Percentiles rank a stretch among this genome's conserved stretches.
Conservation (phyloP, 441 rosid species). For the Pelargonium fulgidum region DNA sequence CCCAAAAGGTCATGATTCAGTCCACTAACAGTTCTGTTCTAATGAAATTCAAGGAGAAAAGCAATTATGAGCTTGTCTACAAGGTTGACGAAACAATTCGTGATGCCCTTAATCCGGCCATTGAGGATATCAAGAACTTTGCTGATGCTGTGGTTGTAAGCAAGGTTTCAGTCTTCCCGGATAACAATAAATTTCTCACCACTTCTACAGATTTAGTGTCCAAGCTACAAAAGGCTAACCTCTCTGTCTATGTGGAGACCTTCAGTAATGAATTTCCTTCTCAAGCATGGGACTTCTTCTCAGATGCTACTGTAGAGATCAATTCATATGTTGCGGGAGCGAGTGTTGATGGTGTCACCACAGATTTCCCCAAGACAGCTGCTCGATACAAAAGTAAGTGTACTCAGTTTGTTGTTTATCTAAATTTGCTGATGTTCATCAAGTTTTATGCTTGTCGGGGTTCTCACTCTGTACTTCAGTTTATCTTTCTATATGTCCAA, state of each 20-base stretch:
- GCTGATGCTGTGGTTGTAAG: conserved; percentile 35
- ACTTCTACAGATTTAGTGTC: conserved; percentile 18
- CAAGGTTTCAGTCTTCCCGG: conserved; percentile 34
- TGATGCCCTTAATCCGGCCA: conserved; percentile 29
- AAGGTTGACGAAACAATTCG: conserved; percentile 32
- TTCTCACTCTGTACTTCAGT: too few relatives aligned
- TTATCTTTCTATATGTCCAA: neutral
- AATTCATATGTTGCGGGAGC: conserved; percentile 22
- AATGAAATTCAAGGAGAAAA: conserved; percentile 32
- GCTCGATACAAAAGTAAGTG: conserved; percentile 43
- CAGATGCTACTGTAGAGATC: conserved; percentile 46
- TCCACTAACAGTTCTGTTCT: conserved; percentile 46
- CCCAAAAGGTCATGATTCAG: conserved; percentile 34
- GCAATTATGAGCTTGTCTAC: conserved; percentile 33
- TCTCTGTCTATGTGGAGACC: conserved; percentile 35
- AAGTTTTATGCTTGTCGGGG: too few relatives aligned
- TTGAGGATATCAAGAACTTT: conserved; percentile 40
- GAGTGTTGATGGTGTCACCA: conserved; percentile 36
- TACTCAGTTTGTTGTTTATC: neutral
- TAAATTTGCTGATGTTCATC: too few relatives aligned
- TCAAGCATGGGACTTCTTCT: conserved; percentile 37
- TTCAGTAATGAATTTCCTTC: conserved; percentile 41
- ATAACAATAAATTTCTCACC: conserved; percentile 9
- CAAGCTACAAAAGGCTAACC: conserved; percentile 31
- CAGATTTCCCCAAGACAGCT: conserved; percentile 52